Evolutionary conservation across 345 rosid genomes (phyloP).

Genomic region (Eutrema japonicum): DNA sequence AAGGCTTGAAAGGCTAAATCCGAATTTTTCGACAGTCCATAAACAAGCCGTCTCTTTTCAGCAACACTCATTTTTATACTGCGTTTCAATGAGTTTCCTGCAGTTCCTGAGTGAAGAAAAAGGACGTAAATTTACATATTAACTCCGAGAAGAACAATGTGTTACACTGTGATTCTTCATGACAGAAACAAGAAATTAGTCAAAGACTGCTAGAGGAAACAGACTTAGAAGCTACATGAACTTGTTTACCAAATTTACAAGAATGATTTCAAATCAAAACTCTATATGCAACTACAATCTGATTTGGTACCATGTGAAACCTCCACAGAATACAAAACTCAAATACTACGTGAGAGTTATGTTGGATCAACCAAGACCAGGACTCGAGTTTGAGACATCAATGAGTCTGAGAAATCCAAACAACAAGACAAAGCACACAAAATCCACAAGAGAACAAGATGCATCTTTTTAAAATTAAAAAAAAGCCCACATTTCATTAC

Average conservation of each 20-base stretch:
- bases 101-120: constrained; percentile 20
- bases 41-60: constrained; percentile 59
- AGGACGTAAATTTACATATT: neutral
- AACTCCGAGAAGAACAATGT: constrained; percentile 1
- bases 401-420: too few relatives aligned
- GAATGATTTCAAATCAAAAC: neutral
- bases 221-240: neutral
- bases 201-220: neutral
- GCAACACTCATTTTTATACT: constrained; percentile 51
- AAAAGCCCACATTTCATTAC: neutral
- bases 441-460: too few relatives aligned
- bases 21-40: constrained; percentile 53
- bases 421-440: too few relatives aligned
- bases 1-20: constrained; percentile 53
- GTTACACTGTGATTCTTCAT: neutral
- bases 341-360: too few relatives aligned
- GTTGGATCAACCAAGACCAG: too few relatives aligned
- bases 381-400: too few relatives aligned
- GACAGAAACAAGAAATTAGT: neutral
- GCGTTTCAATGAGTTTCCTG: constrained; percentile 48
- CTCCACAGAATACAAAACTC: neutral
- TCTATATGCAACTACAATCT: too few relatives aligned
- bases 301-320: neutral
- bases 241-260: neutral
- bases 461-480: too few relatives aligned